Evolutionary conservation across 2,329 filamentous ascomycete species (phyloP).

Genomic region (Botrytis squamosa): DNA sequence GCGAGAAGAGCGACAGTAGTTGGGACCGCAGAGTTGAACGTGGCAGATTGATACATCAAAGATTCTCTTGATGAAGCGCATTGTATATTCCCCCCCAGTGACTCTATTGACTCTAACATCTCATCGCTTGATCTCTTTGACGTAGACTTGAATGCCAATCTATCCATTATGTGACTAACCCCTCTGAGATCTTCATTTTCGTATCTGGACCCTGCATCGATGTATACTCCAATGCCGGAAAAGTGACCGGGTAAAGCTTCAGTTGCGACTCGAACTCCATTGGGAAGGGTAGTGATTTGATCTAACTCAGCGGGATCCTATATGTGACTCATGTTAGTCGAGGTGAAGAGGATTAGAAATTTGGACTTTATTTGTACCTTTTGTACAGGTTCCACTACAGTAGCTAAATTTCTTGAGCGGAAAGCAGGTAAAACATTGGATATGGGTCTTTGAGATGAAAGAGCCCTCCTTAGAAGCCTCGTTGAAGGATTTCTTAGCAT

Average conservation of each 20-base stretch:
- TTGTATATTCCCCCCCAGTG: conserved; percentile 91
- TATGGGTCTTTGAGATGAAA: conserved; percentile 26
- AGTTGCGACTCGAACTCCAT: conserved; percentile 91
- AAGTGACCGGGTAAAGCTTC: conserved; percentile 94
- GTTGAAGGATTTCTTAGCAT: conserved; percentile 38
- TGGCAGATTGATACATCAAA: conserved; percentile 98
- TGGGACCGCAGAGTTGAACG: conserved; percentile 90
- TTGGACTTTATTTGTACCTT: conserved; percentile 31
- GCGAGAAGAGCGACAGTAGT: conserved; percentile 80
- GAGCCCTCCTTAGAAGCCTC: conserved; percentile 29
- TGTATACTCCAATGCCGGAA: conserved; percentile 90
- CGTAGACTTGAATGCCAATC: conserved; percentile 91
- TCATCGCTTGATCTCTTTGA: conserved; percentile 69
- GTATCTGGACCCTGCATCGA: conserved; percentile 92
- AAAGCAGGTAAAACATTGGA: conserved; percentile 30
- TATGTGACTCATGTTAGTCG: conserved; percentile 26
- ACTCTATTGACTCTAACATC: conserved; percentile 85
- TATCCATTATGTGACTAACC: conserved; percentile 93
- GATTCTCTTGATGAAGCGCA: conserved; percentile 94
- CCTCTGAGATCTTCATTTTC: conserved; percentile 83
- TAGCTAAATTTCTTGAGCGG: conserved; percentile 37
- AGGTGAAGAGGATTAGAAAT: neutral
- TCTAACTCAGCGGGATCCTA: conserved; percentile 86
- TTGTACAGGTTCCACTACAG: conserved; percentile 38
- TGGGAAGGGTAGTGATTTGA: conserved; percentile 81